These are phyloP conservation scores for Ophiostoma novo-ulmi DNA, from an alignment of 2,329 filamentous ascomycete species.

Conservation along the genomic window DNA sequence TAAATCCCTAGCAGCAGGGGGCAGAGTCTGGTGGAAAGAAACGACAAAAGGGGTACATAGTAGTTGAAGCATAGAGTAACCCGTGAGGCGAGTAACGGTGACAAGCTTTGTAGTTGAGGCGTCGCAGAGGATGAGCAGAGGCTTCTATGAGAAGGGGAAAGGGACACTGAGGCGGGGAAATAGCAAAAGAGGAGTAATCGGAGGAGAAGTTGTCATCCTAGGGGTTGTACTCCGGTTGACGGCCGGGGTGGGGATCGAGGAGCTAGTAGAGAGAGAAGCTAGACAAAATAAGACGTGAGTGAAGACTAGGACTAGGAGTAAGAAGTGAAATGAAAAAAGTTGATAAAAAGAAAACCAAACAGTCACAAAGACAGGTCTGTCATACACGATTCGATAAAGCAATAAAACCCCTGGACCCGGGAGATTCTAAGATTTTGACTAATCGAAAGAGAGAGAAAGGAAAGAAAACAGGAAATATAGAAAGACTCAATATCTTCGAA, in stretches of 20 bases:
- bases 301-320: background rate
- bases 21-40: background rate
- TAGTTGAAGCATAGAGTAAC: background rate
- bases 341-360: background rate
- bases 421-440: background rate
- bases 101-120: constrained; percentile 5
- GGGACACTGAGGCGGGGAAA: background rate
- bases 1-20: constrained; percentile 8
- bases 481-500: background rate
- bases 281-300: background rate
- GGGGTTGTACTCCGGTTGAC: background rate
- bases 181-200: background rate
- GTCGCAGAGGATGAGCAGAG: background rate
- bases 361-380: background rate
- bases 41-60: background rate
- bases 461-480: background rate
- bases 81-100: background rate
- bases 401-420: background rate
- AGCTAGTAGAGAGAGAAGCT: background rate
- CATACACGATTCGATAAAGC: background rate
- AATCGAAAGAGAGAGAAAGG: background rate
- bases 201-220: background rate
- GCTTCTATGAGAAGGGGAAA: background rate
- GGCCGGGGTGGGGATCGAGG: background rate
- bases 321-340: background rate